Conservation (phyloP, 306 rosid genomes). For the Prunus kanzakura region DNA sequence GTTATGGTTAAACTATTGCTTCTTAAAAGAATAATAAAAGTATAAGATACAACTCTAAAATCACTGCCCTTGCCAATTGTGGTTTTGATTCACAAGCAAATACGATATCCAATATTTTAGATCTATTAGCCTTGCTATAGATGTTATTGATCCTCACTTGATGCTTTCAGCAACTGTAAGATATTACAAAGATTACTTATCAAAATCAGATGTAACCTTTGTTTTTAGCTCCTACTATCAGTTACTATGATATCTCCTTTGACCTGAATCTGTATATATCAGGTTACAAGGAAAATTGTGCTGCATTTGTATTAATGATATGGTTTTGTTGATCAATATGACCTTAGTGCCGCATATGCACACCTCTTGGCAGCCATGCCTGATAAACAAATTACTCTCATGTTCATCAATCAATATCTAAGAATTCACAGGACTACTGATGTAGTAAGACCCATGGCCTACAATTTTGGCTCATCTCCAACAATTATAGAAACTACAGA, state of each 20-base stretch:
- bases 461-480: background rate
- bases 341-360: background rate
- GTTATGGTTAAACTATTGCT: background rate
- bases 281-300: background rate
- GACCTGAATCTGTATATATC: background rate
- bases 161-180: background rate
- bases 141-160: background rate
- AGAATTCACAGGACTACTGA: background rate
- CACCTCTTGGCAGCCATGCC: background rate
- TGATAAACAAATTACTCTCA: background rate
- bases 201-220: background rate
- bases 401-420: background rate
- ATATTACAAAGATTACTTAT: background rate
- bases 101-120: background rate
- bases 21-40: background rate
- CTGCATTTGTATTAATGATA: background rate
- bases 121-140: background rate
- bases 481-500: background rate
- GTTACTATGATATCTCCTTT: background rate
- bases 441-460: background rate
- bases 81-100: background rate
- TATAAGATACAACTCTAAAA: background rate
- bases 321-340: background rate
- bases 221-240: background rate
- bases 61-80: conserved; percentile 2